Evolutionary conservation across 1,284 basidiomycete genomes (phyloP).

Genomic region (Sporisorium scitamineum): DNA sequence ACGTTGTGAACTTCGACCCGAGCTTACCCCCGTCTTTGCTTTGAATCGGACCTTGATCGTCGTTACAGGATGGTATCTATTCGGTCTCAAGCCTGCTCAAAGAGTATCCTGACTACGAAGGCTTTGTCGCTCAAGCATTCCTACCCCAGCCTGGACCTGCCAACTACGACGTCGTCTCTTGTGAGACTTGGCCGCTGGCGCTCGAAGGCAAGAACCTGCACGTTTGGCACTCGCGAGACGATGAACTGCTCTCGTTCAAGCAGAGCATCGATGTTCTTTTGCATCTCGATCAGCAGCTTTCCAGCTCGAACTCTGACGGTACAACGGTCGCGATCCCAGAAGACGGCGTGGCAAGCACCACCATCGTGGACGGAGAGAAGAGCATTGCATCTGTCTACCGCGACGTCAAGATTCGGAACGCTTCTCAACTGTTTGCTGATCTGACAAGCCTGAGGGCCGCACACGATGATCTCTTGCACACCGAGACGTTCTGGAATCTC

Average conservation of each 20-base stretch:
- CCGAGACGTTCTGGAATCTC: constrained; percentile 37
- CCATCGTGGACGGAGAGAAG: constrained; percentile 22
- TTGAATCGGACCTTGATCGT: too few relatives aligned
- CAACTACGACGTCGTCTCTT: constrained; percentile 36
- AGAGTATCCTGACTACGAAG: constrained; percentile 46
- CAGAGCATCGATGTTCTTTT: constrained; percentile 38
- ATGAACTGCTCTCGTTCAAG: constrained; percentile 42
- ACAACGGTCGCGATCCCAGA: constrained; percentile 18
- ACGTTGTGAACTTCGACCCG: background rate
- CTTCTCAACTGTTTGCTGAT: constrained; percentile 16
- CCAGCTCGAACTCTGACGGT: background rate
- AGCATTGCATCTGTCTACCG: constrained; percentile 18
- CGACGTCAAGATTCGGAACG: constrained; percentile 13
- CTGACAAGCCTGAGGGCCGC: constrained; percentile 26
- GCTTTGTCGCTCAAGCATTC: constrained; percentile 50
- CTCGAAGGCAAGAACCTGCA: constrained; percentile 29
- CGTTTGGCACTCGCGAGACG: constrained; percentile 42
- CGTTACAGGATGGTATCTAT: constrained; percentile 41
- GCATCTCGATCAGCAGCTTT: constrained; percentile 20
- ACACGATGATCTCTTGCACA: constrained; percentile 39
- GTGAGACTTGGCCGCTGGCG: constrained; percentile 33
- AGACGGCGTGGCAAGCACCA: constrained; percentile 27
- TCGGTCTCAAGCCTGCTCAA: constrained; percentile 26
- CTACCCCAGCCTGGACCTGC: constrained; percentile 27
- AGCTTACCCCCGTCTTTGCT: too few relatives aligned